Percentiles rank a stretch among this genome's conserved stretches.
Evolutionary conservation across 768 basidiomycete genomes (phyloP).

Genomic region (Trametes elegans): DNA sequence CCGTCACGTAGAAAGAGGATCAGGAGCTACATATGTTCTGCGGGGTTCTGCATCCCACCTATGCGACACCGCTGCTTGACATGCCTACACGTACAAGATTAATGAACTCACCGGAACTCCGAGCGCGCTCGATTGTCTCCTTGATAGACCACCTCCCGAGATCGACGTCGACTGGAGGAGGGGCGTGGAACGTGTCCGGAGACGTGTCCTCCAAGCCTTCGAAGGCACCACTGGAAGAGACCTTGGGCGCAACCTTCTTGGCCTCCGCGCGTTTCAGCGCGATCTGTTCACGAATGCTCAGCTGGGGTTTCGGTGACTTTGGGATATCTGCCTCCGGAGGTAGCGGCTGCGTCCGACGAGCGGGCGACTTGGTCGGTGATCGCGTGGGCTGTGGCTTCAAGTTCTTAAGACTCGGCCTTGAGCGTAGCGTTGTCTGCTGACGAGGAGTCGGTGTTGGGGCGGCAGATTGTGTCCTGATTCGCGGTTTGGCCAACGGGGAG

Average conservation of each 20-base stretch:
- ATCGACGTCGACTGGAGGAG: conserved; percentile 48
- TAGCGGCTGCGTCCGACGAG: conserved; percentile 10
- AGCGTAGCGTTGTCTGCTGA: conserved; percentile 16
- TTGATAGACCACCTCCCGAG: conserved; percentile 65
- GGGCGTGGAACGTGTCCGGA: conserved; percentile 28
- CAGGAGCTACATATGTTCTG: neutral
- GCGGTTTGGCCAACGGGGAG: conserved; percentile 8
- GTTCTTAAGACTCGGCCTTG: conserved; percentile 22
- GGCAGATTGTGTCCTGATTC: conserved; percentile 3
- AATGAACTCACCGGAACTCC: conserved; percentile 63
- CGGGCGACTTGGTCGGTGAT: conserved; percentile 18
- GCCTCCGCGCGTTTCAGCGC: conserved; percentile 77
- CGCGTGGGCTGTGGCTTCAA: conserved; percentile 18
- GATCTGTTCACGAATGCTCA: conserved; percentile 75
- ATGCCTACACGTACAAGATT: conserved; percentile 3
- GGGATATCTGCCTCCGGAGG: conserved; percentile 10
- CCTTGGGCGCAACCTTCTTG: conserved; percentile 49
- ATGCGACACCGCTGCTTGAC: conserved; percentile 12
- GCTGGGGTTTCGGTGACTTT: conserved; percentile 28
- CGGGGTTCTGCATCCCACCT: neutral
- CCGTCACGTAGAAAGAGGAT: neutral
- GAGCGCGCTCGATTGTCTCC: conserved; percentile 75
- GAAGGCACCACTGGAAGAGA: conserved; percentile 28
- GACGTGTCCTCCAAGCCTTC: conserved; percentile 49
- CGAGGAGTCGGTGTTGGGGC: conserved; percentile 8